A percentile compares a stretch with the other conserved stretches of the same genome.
phyloP scores from a whole-genome alignment of 176 grass and related monocot genomes.

The Ampelocalamus luodianensis region DNA sequence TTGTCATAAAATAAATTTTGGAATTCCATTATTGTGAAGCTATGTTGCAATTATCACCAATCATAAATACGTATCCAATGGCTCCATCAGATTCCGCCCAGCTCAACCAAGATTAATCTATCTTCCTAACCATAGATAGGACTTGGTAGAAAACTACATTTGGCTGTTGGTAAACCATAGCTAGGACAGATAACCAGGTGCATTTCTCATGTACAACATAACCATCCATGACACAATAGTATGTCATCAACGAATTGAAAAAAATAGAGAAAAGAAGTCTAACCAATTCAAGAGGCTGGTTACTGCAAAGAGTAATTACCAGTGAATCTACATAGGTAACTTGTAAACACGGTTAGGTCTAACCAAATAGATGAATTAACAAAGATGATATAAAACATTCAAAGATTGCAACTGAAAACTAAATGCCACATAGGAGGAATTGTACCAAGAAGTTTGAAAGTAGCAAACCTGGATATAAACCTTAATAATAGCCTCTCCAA shows the following conservation, averaged over 20 bases:
- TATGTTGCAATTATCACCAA: too few species aligned
- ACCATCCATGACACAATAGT: background rate
- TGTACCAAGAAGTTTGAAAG: constrained; percentile 26
- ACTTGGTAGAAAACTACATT: constrained; percentile 8
- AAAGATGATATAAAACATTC: constrained; percentile 5
- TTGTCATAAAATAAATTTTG: too few species aligned
- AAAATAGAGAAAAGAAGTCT: constrained; percentile 10
- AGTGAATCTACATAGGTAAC: constrained; percentile 67
- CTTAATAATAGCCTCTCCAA: too few species aligned
- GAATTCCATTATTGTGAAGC: too few species aligned
- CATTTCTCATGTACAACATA: background rate
- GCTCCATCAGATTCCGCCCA: too few species aligned
- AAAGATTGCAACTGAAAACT: constrained; percentile 17
- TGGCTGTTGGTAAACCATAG: background rate
- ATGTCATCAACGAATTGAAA: background rate
- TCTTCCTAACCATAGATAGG: background rate
- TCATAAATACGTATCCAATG: too few species aligned
- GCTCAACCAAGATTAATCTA: too few species aligned
- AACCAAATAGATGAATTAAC: background rate
- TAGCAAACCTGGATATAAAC: too few species aligned
- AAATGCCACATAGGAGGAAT: constrained; percentile 6
- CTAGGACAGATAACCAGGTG: background rate
- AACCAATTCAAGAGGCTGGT: constrained; percentile 82
- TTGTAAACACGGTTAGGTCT: constrained; percentile 8
- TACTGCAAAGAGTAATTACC: constrained; percentile 82